Percentiles rank a stretch among this genome's conserved stretches.
phyloP scores from a whole-genome alignment of 2,329 filamentous ascomycete genomes.

The Alternaria tenuissima region DNA sequence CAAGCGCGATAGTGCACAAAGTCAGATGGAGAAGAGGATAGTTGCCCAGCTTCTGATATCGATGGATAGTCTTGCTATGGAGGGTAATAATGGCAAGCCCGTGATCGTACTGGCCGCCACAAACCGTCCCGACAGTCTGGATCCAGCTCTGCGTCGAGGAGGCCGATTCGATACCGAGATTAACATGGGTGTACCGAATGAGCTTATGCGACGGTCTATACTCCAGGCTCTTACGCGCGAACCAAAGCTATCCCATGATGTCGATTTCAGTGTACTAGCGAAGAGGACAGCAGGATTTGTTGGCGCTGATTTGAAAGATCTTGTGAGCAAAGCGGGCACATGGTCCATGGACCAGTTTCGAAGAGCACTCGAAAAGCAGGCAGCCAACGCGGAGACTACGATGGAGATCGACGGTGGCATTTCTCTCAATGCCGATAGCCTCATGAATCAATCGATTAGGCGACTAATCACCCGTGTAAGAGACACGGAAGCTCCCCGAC shows the following conservation, averaged over 20 bases:
- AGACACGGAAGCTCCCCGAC: conserved; percentile 59
- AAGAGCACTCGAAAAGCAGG: conserved; percentile 58
- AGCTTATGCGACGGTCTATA: conserved; percentile 79
- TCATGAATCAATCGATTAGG: conserved; percentile 30
- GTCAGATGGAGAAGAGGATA: conserved; percentile 89
- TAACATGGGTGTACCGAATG: conserved; percentile 86
- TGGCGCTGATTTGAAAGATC: conserved; percentile 82
- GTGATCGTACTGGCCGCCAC: conserved; percentile 93
- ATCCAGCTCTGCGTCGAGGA: conserved; percentile 76
- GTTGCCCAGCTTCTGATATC: conserved; percentile 83
- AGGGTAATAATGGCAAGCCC: conserved; percentile 75
- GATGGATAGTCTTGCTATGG: conserved; percentile 79
- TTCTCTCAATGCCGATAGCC: conserved; percentile 25
- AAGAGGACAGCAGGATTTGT: conserved; percentile 92
- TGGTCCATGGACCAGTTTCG: conserved; percentile 70
- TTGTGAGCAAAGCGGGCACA: conserved; percentile 71
- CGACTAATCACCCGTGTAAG: conserved; percentile 62
- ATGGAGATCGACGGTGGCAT: conserved; percentile 62
- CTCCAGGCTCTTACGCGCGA: conserved; percentile 75
- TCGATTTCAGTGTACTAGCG: conserved; percentile 78
- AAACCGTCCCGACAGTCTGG: conserved; percentile 84
- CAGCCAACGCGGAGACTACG: conserved; percentile 45
- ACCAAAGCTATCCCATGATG: conserved; percentile 69
- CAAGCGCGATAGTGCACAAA: conserved; percentile 81
- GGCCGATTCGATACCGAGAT: conserved; percentile 85